Evolutionary conservation across 371 early-diverging fungal species (phyloP).

Genomic region (Mortierella sp.): DNA sequence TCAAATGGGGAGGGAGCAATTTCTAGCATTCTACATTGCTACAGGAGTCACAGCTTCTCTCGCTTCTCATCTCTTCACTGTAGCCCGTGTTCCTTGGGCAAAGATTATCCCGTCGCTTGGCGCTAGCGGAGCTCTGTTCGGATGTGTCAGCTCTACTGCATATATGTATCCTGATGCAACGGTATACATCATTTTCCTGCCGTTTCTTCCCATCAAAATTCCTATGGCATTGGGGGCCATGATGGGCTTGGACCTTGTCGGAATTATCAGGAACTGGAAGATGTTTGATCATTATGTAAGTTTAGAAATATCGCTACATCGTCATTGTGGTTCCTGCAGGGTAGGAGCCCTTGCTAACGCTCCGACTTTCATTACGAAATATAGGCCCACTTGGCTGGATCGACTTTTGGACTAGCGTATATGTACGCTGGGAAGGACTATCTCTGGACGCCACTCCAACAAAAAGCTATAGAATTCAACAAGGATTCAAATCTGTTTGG

Average conservation of each 20-base stretch:
- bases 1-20: conserved; percentile 74
- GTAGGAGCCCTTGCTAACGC: not conserved
- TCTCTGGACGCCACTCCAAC: conserved; percentile 60
- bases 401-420: conserved; percentile 66
- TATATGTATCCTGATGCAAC: conserved; percentile 71
- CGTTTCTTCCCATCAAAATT: conserved; percentile 76
- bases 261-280: conserved; percentile 70
- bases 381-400: conserved; percentile 78
- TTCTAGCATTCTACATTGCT: conserved; percentile 81
- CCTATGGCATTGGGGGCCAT: conserved; percentile 68
- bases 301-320: not conserved
- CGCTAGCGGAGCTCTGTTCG: conserved; percentile 85
- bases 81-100: conserved; percentile 60
- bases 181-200: conserved; percentile 78
- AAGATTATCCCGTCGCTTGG: conserved; percentile 77
- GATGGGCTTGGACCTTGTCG: conserved; percentile 73
- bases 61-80: conserved; percentile 69
- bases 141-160: conserved; percentile 71
- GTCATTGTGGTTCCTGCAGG: not conserved
- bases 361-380: not conserved
- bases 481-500: conserved; percentile 41
- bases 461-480: conserved; percentile 44
- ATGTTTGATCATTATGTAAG: conserved; percentile 80
- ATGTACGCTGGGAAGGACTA: conserved; percentile 62
- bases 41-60: conserved; percentile 75